Evolutionary conservation across 176 grass and related monocot species (phyloP).

Genomic region (Tuctoria greenei): DNA sequence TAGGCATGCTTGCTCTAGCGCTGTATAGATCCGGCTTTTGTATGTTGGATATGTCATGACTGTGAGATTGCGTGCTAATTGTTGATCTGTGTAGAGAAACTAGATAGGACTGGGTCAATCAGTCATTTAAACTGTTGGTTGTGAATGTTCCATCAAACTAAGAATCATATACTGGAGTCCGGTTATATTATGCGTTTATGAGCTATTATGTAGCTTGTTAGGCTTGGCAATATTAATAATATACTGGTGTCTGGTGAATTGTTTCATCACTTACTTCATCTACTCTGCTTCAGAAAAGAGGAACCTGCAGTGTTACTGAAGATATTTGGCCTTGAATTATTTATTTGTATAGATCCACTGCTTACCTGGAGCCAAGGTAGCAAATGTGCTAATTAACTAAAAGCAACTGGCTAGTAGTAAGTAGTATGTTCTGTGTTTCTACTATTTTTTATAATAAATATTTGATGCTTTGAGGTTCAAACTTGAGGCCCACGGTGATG

Average conservation of each 20-base stretch:
- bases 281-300: background rate
- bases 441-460: background rate
- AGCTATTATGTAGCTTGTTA: background rate
- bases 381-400: background rate
- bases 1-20: background rate
- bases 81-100: background rate
- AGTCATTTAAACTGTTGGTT: background rate
- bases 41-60: background rate
- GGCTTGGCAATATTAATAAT: background rate
- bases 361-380: background rate
- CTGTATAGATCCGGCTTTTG: background rate
- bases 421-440: background rate
- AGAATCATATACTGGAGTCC: background rate
- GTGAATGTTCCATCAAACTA: background rate
- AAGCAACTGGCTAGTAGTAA: background rate
- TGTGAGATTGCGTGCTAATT: background rate
- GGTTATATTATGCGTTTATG: background rate
- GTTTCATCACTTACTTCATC: background rate
- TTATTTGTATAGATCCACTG: background rate
- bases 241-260: background rate
- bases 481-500: background rate
- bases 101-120: background rate
- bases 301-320: background rate
- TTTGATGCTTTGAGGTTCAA: background rate
- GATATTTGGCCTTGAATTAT: background rate